Conservation (phyloP, 306 rosid species). For the Quercus aquifolioides region DNA sequence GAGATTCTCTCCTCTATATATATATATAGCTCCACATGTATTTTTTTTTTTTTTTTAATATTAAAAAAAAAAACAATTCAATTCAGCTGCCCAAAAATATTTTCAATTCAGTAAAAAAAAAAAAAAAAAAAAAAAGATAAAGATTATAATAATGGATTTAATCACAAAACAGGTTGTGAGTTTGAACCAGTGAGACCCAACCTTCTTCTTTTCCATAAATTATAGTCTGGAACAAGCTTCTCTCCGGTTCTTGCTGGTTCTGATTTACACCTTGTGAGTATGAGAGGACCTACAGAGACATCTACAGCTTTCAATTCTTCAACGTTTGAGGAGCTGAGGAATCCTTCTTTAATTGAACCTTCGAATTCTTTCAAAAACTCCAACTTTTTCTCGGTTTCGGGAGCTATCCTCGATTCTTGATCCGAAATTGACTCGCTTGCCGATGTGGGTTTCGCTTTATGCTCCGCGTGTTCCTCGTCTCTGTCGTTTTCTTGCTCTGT, state of each 20-base stretch:
- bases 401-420: conserved; percentile 21
- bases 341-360: conserved; percentile 32
- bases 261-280: conserved; percentile 81
- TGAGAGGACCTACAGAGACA: conserved; percentile 27
- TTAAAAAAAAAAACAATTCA: neutral
- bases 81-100: neutral
- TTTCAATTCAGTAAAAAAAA: neutral
- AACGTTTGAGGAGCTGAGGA: conserved; percentile 26
- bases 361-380: conserved; percentile 31
- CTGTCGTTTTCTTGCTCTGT: conserved; percentile 16
- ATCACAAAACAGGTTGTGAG: conserved; percentile 42
- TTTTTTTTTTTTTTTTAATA: neutral
- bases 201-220: conserved; percentile 47
- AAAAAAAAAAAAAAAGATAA: neutral
- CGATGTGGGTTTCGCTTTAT: conserved; percentile 17
- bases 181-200: conserved; percentile 44
- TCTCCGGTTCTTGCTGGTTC: conserved; percentile 63
- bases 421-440: conserved; percentile 36
- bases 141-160: conserved; percentile 22
- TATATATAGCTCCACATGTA: conserved; percentile 19
- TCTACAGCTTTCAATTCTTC: conserved; percentile 23
- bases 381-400: conserved; percentile 33
- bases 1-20: conserved; percentile 33
- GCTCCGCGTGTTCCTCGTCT: conserved; percentile 20
- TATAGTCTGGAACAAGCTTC: conserved; percentile 48